phyloP scores from a whole-genome alignment of 1,284 basidiomycete genomes.

The Cutaneotrichosporon curvatum region DNA sequence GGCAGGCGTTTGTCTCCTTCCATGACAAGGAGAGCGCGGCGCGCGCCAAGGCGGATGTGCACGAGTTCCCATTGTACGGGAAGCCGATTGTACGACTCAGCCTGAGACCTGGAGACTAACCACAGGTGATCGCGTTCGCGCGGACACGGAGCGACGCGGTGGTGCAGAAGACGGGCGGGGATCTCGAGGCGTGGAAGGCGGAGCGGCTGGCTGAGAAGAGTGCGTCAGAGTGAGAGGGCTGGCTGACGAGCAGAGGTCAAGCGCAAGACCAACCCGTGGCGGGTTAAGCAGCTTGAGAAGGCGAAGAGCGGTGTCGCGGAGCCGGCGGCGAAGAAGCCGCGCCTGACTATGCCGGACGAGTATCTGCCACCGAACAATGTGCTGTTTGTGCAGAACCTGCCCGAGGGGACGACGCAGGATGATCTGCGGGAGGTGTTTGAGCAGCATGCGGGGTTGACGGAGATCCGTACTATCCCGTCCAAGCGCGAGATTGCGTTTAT shows the following conservation, averaged over 20 bases:
- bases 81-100: constrained; percentile 71
- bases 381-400: constrained; percentile 93
- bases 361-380: constrained; percentile 99
- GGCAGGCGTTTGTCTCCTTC: constrained; percentile 96
- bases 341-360: constrained; percentile 97
- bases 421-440: constrained; percentile 81
- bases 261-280: constrained; percentile 76
- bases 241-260: constrained; percentile 56
- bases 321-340: constrained; percentile 46
- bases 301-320: constrained; percentile 56
- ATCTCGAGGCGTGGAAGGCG: constrained; percentile 69
- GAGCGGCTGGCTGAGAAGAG: constrained; percentile 72
- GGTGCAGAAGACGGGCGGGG: constrained; percentile 63
- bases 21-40: constrained; percentile 68
- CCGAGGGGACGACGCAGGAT: constrained; percentile 77
- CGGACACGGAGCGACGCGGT: constrained; percentile 80
- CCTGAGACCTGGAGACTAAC: background rate
- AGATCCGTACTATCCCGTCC: constrained; percentile 92
- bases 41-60: constrained; percentile 84
- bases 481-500: constrained; percentile 96
- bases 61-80: constrained; percentile 89
- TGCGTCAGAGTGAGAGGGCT: constrained; percentile 43
- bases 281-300: constrained; percentile 73
- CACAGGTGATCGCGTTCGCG: constrained; percentile 70
- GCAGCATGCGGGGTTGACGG: constrained; percentile 85